Evolutionary conservation across 2,329 filamentous ascomycete species (phyloP).

Genomic region (Diaporthe sp.): DNA sequence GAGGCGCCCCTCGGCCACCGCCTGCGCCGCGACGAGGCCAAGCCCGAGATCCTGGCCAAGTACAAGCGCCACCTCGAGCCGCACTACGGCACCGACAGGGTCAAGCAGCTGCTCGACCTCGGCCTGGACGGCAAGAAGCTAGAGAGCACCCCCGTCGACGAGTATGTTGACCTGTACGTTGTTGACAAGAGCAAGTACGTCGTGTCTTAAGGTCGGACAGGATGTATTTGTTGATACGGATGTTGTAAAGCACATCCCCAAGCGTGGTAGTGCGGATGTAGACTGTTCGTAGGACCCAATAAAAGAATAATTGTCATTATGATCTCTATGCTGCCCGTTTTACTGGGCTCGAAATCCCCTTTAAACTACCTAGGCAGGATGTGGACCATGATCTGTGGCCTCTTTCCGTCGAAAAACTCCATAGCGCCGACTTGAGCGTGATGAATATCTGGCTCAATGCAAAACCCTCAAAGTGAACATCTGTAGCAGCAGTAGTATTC

Average conservation of each 20-base stretch:
- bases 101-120: constrained; percentile 86
- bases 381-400: constrained; percentile 18
- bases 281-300: not conserved
- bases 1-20: constrained; percentile 96
- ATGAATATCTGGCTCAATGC: constrained; percentile 3
- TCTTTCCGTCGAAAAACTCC: constrained; percentile 8
- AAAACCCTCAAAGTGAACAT: not conserved
- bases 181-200: constrained; percentile 43
- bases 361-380: not conserved
- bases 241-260: not conserved
- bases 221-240: not conserved
- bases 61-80: constrained; percentile 92
- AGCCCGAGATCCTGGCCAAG: constrained; percentile 96
- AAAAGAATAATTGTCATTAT: constrained; percentile 22
- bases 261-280: not conserved
- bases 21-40: constrained; percentile 92
- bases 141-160: constrained; percentile 86
- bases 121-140: constrained; percentile 82
- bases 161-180: constrained; percentile 87
- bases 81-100: constrained; percentile 82
- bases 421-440: constrained; percentile 18
- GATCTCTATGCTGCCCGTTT: constrained; percentile 1
- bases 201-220: constrained; percentile 5
- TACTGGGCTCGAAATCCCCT: not conserved
- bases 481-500: not conserved